Conservation (phyloP, 352 stramenopile species). For the Phytopythium ostracodes region DNA sequence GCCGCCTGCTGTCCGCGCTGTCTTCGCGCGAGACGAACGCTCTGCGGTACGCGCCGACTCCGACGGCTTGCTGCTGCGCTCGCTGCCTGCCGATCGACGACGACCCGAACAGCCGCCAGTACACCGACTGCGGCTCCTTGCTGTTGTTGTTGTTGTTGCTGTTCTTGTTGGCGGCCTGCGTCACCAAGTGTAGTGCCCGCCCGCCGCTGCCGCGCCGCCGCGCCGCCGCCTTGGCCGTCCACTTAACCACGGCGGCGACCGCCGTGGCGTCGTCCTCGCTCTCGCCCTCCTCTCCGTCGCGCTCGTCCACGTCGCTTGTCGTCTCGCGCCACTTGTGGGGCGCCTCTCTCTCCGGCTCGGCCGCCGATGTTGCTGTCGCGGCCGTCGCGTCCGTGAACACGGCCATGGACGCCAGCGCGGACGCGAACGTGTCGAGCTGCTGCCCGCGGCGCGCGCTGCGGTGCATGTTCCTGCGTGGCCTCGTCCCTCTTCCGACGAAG, state of each 20-base stretch:
- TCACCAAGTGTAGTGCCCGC: not conserved
- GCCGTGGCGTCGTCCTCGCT: not conserved
- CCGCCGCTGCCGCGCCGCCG: not conserved
- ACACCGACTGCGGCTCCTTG: not conserved
- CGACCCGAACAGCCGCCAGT: slow-evolving; percentile 5
- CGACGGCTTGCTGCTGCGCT: not conserved
- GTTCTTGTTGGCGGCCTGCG: not conserved
- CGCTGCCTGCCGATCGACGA: not conserved
- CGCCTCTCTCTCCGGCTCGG: not conserved
- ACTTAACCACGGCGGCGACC: not conserved
- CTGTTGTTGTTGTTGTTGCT: not conserved
- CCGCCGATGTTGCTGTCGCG: not conserved
- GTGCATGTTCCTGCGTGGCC: not conserved
- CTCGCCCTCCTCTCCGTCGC: slow-evolving; percentile 3
- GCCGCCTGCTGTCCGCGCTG: not conserved
- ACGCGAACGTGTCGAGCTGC: slow-evolving; percentile 6
- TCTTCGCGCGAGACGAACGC: not conserved
- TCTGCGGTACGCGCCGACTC: not conserved
- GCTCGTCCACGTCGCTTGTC: slow-evolving; percentile 5
- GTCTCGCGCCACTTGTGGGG: slow-evolving; percentile 3
- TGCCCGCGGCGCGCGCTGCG: not conserved
- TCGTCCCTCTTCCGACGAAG: slow-evolving; percentile 8
- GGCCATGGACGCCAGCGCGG: slow-evolving; percentile 2
- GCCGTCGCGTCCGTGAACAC: not conserved
- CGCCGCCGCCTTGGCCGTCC: slow-evolving; percentile 1